These are phyloP conservation scores for Candida chauliodis DNA, from an alignment of 805 yeast genomes.

Conservation along the genomic window DNA sequence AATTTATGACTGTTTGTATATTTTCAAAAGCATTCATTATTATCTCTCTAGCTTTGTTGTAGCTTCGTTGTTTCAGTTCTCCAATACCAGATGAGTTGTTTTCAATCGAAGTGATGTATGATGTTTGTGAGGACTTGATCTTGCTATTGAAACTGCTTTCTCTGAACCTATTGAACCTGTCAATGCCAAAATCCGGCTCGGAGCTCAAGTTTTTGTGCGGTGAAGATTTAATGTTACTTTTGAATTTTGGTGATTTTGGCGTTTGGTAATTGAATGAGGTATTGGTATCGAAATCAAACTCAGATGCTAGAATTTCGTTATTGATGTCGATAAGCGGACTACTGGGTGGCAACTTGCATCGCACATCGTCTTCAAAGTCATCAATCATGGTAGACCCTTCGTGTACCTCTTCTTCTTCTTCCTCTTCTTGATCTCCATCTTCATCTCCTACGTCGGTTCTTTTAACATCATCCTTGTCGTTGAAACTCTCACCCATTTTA, in stretches of 20 bases:
- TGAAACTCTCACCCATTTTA: conserved; percentile 41
- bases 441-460: conserved; percentile 24
- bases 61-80: conserved; percentile 8
- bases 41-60: conserved; percentile 36
- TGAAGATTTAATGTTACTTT: conserved; percentile 11
- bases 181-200: conserved; percentile 50
- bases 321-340: conserved; percentile 32
- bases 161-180: conserved; percentile 41
- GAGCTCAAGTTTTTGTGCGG: conserved; percentile 18
- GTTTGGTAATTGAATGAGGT: conserved; percentile 15
- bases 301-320: conserved; percentile 27
- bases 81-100: conserved; percentile 15
- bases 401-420: conserved; percentile 15
- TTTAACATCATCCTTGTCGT: conserved; percentile 39
- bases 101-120: conserved; percentile 17
- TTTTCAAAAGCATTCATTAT: conserved; percentile 49
- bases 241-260: conserved; percentile 25
- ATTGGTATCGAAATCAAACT: conserved; percentile 26
- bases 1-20: conserved; percentile 37
- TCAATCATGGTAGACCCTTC: conserved; percentile 11
- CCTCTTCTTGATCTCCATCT: conserved; percentile 14
- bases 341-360: conserved; percentile 23
- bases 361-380: conserved; percentile 8
- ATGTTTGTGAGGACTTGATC: conserved; percentile 16
- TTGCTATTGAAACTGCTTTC: conserved; percentile 13